Base-by-base conservation (phyloP, 2,329 filamentous ascomycete species). In the Ramichloridium luteum region DNA sequence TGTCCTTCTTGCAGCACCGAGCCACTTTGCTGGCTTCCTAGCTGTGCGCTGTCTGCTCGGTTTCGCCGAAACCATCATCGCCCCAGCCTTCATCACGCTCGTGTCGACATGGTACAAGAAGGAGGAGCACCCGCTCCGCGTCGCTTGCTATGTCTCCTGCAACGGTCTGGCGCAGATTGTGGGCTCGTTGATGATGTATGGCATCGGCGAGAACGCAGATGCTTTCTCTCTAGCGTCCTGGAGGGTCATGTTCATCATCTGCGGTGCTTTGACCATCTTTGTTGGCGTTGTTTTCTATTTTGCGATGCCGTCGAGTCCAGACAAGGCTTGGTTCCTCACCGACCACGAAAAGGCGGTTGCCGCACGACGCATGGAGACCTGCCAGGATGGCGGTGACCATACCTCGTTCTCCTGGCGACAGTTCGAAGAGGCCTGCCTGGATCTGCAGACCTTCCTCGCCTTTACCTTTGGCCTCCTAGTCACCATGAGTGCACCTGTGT, bases 251-350 rank as follows among this genome's bases (percentile, higher is more conserved):
- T 70, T 69, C 43, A 47, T 69, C 16, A 53, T 70, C 9, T 67
- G 61, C 34, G 66, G 67, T n/a, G 60, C 56, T 1, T 36, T 67
- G 5, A 70, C 67, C 0, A 41, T 54, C 2, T 47, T 50, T 1
- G 51, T 54, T 5, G 67, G 66, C 1, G 45, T 64, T 0, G 34
- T 56, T 1, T 70, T 70, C 46, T 62, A 57, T 34, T 39, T 63
- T 14, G 36, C 60, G 28, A 65, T 69, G 58, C 67, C 67, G 0
- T 55, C 49, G 25, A 58, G 60, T 0, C 63, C 65, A 0, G 53
- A 53, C 2, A 55, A 59, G 9, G 65, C 65, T 1, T 68, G 66
- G 65, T 70, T 70, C 40, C 48, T 70, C 2, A 61, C 45, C 3
- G 41, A 49, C 0, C 47, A 56, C 5, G 61, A 70, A 41, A 60